Evolutionary conservation across 2,329 filamentous ascomycete genomes (phyloP), one percentile per base, ranked within the genome.

Genomic region (Colletotrichum gigasporum): DNA sequence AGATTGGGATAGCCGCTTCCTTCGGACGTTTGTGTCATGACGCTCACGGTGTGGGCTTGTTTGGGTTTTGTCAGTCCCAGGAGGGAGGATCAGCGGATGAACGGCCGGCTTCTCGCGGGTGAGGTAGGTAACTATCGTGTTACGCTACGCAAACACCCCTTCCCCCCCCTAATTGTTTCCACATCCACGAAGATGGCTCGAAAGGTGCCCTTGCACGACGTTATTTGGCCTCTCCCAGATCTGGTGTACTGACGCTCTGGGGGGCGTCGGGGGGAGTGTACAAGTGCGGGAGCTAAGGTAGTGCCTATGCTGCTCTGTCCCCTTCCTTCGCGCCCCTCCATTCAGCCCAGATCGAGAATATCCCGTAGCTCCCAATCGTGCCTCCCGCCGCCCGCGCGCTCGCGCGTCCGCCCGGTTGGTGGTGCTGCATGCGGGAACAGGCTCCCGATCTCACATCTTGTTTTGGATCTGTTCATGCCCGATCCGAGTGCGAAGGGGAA

Each of bases 241-340:
- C 6, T 20, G 16, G 37, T 11, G 24, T 14, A 45, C 24, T 20
- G 10, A 14, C 16, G 26, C n/a, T 7, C 14, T 24, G 20, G 12
- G 11, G 16, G 37, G 16, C 14, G 34, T 14, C 39, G 20, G 14
- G 18, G 12, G 24, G 41, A 47, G 26, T 14, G 50, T 18, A 47
- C n/a, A 30, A 56, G 53, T 28, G 41, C 53, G 53, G 53, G 53
- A 56, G 41, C 53, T 47, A 56, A 32, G 9, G 39, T 32, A 58
- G 30, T 52, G 37, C 24, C 37, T 42, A 32, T 34, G 7, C 39
- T 44, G 16, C 34, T 20, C 18, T 48, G 16, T 39, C 16, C 26
- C 14, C 22, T 18, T 32, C n/a, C 16, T 53, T 12, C 26, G 18
- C 12, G 18, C n/a, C 28, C 12, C 51, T 44, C 35, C 6, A 35